Evolutionary conservation across 2,329 filamentous ascomycete species (phyloP), one percentile per base, ranked within the genome.

Genomic region (Phaeoacremonium minimum): DNA sequence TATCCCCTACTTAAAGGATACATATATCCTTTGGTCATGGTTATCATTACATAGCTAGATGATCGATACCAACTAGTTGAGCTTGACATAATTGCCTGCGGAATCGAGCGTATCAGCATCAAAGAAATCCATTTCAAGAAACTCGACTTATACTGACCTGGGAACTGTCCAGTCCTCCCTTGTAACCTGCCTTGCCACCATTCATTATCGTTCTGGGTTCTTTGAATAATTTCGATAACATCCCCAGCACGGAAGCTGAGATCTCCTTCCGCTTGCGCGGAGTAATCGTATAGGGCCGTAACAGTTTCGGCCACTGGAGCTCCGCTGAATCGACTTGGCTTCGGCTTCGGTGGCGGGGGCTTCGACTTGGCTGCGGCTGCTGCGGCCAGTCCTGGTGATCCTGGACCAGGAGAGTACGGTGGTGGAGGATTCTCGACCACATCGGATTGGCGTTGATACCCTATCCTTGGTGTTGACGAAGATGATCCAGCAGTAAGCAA

Each of bases 201-300:
- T 62, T 98, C 93, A 50, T 98, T 97, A 35, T 87, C 83, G 52
- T 95, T 96, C 44, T 77, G 73, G n/a, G 88, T 95, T 48, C 87
- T 76, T 42, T 73, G 75, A 3, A 93, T 60, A 49, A 98, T 90
- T 60, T 97, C 90, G 52, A 98, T 97, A 5, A 85, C 67, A 44
- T 98, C 93, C 5, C 91, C 90, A 0, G 87, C 80, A 14, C 75
- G 76, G 66, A 98, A 98, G 52, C 87, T 95, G 44, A 98, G 67
- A 57, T 98, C 93, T 4, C 90, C 90, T 46, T 95, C 89, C 2
- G 91, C 90, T 58, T 97, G 90, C 6, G 93, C 93, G 44, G 95
- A 87, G 55, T 95, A 98, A 56, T 97, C 93, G 61, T 96, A 98
- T 43, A 98, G 64, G 7, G 93, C 93, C 4, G 89, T 96, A 20